These are phyloP conservation scores for Leccinum longicurvipes DNA, from an alignment of 768 basidiomycete species.

Conservation along the genomic window DNA sequence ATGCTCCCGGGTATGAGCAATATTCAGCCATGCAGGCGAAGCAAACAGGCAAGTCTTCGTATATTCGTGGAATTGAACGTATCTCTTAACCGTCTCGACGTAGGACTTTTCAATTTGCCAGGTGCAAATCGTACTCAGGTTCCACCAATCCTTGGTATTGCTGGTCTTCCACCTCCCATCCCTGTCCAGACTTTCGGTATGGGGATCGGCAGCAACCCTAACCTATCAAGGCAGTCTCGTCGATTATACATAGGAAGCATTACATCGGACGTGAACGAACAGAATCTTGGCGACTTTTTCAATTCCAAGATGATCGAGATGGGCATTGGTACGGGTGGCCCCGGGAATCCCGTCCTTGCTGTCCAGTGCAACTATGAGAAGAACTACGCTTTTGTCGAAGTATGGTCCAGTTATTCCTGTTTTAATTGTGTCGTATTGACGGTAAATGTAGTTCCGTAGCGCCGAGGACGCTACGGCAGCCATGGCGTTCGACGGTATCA, in stretches of 20 bases:
- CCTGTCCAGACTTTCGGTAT: constrained; percentile 83
- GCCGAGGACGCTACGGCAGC: constrained; percentile 95
- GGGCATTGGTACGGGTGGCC: constrained; percentile 76
- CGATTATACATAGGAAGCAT: constrained; percentile 97
- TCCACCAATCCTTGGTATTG: constrained; percentile 75
- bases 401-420: constrained; percentile 34
- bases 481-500: constrained; percentile 96
- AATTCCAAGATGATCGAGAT: constrained; percentile 94
- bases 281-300: constrained; percentile 91
- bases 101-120: constrained; percentile 94
- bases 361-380: constrained; percentile 99
- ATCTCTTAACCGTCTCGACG: constrained; percentile 12
- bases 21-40: constrained; percentile 97
- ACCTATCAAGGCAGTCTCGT: constrained; percentile 88
- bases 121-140: constrained; percentile 90
- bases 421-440: constrained; percentile 7
- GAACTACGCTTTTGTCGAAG: constrained; percentile 98
- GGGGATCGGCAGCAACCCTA: constrained; percentile 84
- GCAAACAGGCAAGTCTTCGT: constrained; percentile 69
- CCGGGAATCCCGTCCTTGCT: constrained; percentile 87
- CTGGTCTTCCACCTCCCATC: constrained; percentile 79
- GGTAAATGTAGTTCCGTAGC: constrained; percentile 79
- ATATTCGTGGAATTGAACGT: background rate
- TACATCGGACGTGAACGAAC: constrained; percentile 91
- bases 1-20: constrained; percentile 93